These are phyloP conservation scores for Boletus coccyginus DNA, from an alignment of 768 basidiomycete species.

Conservation along the genomic window DNA sequence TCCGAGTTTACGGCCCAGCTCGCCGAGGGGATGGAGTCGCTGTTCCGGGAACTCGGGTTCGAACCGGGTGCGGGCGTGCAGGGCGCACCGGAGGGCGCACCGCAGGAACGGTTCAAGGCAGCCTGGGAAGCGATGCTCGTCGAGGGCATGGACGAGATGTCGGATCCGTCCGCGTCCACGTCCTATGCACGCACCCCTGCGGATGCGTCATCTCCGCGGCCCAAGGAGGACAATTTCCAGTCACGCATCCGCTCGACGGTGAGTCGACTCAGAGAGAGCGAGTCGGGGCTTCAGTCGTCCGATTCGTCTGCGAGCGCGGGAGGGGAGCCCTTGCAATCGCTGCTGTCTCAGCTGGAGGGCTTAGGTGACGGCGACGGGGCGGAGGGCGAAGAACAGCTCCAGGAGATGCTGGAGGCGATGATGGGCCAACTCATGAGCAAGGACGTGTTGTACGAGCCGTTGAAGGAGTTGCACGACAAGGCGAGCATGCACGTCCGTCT, in stretches of 20 bases:
- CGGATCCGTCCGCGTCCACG: conserved; percentile 4
- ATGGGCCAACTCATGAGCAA: conserved; percentile 34
- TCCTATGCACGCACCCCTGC: not conserved
- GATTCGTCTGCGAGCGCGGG: conserved; percentile 10
- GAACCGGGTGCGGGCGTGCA: conserved; percentile 19
- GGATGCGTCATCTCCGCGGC: conserved; percentile 1
- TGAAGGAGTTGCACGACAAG: conserved; percentile 63
- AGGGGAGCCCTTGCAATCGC: conserved; percentile 45
- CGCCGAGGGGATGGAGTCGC: conserved; percentile 42
- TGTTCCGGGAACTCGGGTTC: conserved; percentile 30
- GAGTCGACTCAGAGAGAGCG: conserved; percentile 70
- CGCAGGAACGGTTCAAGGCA: conserved; percentile 45
- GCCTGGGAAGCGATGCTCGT: conserved; percentile 74
- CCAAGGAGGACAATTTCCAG: conserved; percentile 53
- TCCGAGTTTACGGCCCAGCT: conserved; percentile 39
- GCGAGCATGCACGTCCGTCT: conserved; percentile 1
- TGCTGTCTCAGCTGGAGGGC: conserved; percentile 45
- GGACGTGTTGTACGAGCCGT: conserved; percentile 70
- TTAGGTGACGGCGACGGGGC: conserved; percentile 34
- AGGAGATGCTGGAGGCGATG: conserved; percentile 71
- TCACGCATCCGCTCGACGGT: conserved; percentile 67
- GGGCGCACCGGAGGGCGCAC: conserved; percentile 20
- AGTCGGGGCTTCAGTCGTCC: conserved; percentile 37
- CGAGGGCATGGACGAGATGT: conserved; percentile 50
- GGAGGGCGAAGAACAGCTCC: conserved; percentile 51